These are phyloP conservation scores for Coemansia sp. DNA, from an alignment of 192 early-diverging fungal genomes.

Conservation along the genomic window DNA sequence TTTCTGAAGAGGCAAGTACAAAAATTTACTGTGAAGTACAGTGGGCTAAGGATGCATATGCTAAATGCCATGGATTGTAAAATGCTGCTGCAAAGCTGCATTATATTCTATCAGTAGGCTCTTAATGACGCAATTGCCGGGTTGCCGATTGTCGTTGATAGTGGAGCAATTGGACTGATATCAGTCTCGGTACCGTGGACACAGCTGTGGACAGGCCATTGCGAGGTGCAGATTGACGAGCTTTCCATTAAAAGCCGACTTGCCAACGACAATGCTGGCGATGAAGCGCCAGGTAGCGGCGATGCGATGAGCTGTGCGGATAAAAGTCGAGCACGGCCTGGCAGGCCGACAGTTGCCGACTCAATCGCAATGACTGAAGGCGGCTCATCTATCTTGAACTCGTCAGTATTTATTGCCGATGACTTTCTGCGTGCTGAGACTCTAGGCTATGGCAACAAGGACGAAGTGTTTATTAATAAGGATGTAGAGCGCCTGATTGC, in stretches of 20 bases:
- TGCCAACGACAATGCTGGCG: conserved; percentile 12
- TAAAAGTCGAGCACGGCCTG: conserved; percentile 10
- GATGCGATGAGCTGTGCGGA: conserved; percentile 15
- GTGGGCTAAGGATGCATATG: conserved; percentile 3
- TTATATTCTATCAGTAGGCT: conserved; percentile 52
- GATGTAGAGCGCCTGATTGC: conserved; percentile 53
- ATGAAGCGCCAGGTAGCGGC: conserved; percentile 6
- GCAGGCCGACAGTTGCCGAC: conserved; percentile 26
- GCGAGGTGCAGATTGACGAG: conserved; percentile 68
- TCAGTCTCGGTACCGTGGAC: conserved; percentile 76
- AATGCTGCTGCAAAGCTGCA: neutral
- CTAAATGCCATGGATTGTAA: neutral
- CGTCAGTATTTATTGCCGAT: conserved; percentile 83
- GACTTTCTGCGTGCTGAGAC: conserved; percentile 76
- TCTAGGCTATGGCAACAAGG: conserved; percentile 62
- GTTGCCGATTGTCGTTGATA: conserved; percentile 66
- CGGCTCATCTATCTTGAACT: conserved; percentile 65
- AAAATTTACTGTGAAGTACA: neutral
- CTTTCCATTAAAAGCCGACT: conserved; percentile 56
- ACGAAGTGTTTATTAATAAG: conserved; percentile 53
- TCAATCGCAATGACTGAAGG: conserved; percentile 56
- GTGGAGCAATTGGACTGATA: conserved; percentile 68
- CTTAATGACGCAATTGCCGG: conserved; percentile 69
- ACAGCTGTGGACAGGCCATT: conserved; percentile 79
- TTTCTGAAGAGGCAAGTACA: conserved; percentile 68